These are phyloP conservation scores for Volvariella volvacea DNA, from an alignment of 1,284 basidiomycete species.

Conservation along the genomic window DNA sequence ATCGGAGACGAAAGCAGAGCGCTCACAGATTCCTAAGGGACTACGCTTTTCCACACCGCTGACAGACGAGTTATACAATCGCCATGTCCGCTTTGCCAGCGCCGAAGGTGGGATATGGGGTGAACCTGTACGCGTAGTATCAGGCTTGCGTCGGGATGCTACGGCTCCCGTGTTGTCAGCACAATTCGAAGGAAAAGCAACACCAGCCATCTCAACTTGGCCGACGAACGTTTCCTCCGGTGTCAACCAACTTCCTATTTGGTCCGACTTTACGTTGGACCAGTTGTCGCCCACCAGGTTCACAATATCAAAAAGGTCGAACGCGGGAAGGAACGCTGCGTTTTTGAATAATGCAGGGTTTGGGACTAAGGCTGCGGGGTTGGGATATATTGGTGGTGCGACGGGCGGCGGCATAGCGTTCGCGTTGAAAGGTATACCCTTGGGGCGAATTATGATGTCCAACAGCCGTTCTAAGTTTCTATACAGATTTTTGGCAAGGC, in stretches of 20 bases:
- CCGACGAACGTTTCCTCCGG: constrained; percentile 27
- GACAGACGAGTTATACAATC: constrained; percentile 29
- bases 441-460: neutral
- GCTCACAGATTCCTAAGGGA: constrained; percentile 17
- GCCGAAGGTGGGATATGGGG: constrained; percentile 33
- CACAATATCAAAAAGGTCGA: constrained; percentile 27
- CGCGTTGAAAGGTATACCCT: constrained; percentile 22
- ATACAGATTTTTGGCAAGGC: constrained; percentile 35
- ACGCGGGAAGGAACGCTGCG: constrained; percentile 22
- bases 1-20: neutral
- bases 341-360: constrained; percentile 29
- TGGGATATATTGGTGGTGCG: constrained; percentile 35
- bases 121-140: constrained; percentile 31
- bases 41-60: constrained; percentile 29
- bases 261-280: constrained; percentile 32
- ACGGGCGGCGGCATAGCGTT: constrained; percentile 31
- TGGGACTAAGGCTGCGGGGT: constrained; percentile 28
- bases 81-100: constrained; percentile 31
- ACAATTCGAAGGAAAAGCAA: constrained; percentile 31
- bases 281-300: constrained; percentile 28
- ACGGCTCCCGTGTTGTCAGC: constrained; percentile 30
- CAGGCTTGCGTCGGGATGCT: constrained; percentile 33
- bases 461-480: neutral
- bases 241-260: constrained; percentile 13
- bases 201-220: constrained; percentile 30